Conservation (phyloP, 176 grass and related monocot genomes). For the Phoenix roebelenii region DNA sequence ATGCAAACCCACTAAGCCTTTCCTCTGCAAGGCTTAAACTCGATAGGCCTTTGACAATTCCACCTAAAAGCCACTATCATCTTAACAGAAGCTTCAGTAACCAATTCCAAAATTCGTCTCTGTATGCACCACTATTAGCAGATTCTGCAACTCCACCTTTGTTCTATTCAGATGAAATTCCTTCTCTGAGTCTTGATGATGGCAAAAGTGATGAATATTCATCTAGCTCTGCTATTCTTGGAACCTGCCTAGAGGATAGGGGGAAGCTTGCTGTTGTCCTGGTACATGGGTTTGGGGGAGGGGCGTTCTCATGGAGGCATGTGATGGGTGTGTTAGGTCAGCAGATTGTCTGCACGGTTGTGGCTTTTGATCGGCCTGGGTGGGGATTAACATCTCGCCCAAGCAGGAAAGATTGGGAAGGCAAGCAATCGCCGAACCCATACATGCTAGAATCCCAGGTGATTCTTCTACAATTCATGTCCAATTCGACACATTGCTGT, state of each 20-base stretch:
- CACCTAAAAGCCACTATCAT: slow-evolving; percentile 36
- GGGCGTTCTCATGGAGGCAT: slow-evolving; percentile 88
- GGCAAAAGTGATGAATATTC: slow-evolving; percentile 28
- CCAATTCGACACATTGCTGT: too few species aligned
- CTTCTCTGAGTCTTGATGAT: slow-evolving; percentile 37
- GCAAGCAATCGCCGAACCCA: slow-evolving; percentile 56
- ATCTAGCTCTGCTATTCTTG: slow-evolving; percentile 25
- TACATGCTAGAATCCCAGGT: slow-evolving; percentile 96
- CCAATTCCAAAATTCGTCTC: slow-evolving; percentile 50
- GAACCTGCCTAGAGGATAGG: slow-evolving; percentile 40
- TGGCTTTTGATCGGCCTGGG: slow-evolving; percentile 87
- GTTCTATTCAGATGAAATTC: slow-evolving; percentile 31
- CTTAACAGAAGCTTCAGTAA: slow-evolving; percentile 56
- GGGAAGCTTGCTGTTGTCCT: slow-evolving; percentile 59
- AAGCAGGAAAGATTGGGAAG: slow-evolving; percentile 91
- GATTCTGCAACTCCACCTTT: slow-evolving; percentile 45
- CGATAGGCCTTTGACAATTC: slow-evolving; percentile 41
- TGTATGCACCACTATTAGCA: slow-evolving; percentile 57
- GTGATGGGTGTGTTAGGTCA: slow-evolving; percentile 49
- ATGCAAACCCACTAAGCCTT: slow-evolving; percentile 32
- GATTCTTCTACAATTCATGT: slow-evolving; percentile 16
- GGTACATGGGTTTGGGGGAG: slow-evolving; percentile 95
- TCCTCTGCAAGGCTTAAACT: slow-evolving; percentile 54
- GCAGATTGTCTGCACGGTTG: slow-evolving; percentile 56
- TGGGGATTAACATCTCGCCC: slow-evolving; percentile 89